Percentiles rank a stretch among this genome's conserved stretches.
phyloP scores from a whole-genome alignment of 805 yeast genomes.

The Tanozyma kutaoensis region DNA sequence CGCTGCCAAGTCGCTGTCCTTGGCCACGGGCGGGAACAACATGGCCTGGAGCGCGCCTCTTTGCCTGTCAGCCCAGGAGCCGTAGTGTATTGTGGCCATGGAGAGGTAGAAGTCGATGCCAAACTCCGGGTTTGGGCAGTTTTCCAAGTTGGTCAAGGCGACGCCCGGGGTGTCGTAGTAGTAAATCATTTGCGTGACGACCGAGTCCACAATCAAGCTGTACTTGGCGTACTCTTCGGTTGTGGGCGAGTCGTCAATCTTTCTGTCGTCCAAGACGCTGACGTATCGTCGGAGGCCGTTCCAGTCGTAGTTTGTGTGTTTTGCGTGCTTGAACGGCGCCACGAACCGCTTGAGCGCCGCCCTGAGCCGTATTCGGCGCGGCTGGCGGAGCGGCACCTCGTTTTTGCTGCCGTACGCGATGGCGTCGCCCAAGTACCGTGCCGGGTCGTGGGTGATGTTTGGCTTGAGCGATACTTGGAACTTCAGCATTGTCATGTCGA shows the following conservation, averaged over 20 bases:
- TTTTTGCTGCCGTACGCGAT: too few species aligned
- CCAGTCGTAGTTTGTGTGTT: conserved; percentile 34
- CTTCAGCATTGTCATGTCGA: conserved; percentile 32
- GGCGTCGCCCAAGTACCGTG: too few species aligned
- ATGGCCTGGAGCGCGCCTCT: conserved; percentile 47
- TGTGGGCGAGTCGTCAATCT: conserved; percentile 17
- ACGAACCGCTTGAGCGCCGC: too few species aligned
- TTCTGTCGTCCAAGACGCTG: conserved; percentile 3
- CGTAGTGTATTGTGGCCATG: conserved; percentile 63
- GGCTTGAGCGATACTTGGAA: conserved; percentile 54
- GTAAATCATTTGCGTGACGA: conserved; percentile 38
- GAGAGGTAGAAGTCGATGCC: conserved; percentile 49
- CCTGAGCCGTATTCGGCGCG: too few species aligned
- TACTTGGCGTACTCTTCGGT: conserved; percentile 67
- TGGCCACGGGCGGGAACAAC: conserved; percentile 54
- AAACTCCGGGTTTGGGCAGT: conserved; percentile 12
- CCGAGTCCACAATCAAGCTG: conserved; percentile 54
- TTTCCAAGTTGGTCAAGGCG: conserved; percentile 20
- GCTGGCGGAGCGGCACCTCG: too few species aligned
- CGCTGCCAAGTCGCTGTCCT: conserved; percentile 27
- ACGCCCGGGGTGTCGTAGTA: conserved; percentile 49
- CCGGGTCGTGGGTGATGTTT: conserved; percentile 46
- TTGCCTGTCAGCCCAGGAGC: conserved; percentile 95
- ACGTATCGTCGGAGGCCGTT: conserved; percentile 63
- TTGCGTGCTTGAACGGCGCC: too few species aligned